Conservation (phyloP, 2,329 filamentous ascomycete species). For the Aspergillus tubingensis region DNA sequence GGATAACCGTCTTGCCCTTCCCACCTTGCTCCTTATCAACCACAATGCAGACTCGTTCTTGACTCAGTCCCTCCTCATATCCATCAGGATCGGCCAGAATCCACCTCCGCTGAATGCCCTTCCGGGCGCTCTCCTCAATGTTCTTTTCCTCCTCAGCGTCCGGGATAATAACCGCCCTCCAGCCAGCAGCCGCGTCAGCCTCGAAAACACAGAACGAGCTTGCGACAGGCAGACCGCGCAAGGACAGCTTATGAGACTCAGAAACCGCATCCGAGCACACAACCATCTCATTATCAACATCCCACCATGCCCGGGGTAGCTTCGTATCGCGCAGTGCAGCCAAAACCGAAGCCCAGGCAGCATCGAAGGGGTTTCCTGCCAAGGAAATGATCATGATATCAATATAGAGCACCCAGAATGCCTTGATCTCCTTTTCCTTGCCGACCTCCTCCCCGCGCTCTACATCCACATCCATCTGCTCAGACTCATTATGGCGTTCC, state of each 20-base stretch:
- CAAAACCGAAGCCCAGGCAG: slow-evolving; percentile 80
- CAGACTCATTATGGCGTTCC: slow-evolving; percentile 41
- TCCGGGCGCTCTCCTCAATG: slow-evolving; percentile 49
- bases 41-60: slow-evolving; percentile 79
- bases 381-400: slow-evolving; percentile 93
- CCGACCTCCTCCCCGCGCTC: slow-evolving; percentile 34
- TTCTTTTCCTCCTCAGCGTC: slow-evolving; percentile 33
- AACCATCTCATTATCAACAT: slow-evolving; percentile 75
- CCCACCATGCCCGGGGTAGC: slow-evolving; percentile 79
- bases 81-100: slow-evolving; percentile 84
- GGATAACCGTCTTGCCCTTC: slow-evolving; percentile 55
- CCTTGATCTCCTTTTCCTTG: slow-evolving; percentile 62
- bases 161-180: slow-evolving; percentile 41
- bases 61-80: slow-evolving; percentile 82
- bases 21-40: slow-evolving; percentile 61
- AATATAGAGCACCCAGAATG: slow-evolving; percentile 93
- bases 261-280: slow-evolving; percentile 68
- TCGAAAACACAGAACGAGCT: slow-evolving; percentile 78
- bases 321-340: slow-evolving; percentile 77
- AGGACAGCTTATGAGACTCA: slow-evolving; percentile 57
- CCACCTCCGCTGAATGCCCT: slow-evolving; percentile 56
- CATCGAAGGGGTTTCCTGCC: slow-evolving; percentile 89
- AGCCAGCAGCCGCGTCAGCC: slow-evolving; percentile 50
- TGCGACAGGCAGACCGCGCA: slow-evolving; percentile 71
- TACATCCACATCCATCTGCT: slow-evolving; percentile 52